Evolutionary conservation across 352 stramenopile species (phyloP), one percentile per base, ranked within the genome.

Genomic region (Globisporangium ultimum): DNA sequence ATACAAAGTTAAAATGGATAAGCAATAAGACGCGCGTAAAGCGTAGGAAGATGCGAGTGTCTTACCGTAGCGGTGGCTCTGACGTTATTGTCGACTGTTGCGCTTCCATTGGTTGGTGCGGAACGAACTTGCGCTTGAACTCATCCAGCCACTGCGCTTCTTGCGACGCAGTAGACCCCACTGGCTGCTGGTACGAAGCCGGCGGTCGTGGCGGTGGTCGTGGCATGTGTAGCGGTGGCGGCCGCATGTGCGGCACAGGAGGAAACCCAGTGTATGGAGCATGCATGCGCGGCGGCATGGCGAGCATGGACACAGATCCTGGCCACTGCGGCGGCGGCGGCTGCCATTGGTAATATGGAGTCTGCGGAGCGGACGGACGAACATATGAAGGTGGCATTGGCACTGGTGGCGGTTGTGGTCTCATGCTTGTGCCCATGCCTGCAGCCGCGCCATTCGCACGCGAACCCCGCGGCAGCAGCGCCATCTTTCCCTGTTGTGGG

Each of bases 111-210:
- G 28, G 28, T 5, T 58, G 9, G 11, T 20, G n/a, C 9, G 42
- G 20, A 17, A 60, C 20, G 36, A 60, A 52, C 22, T 48, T 36
- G 40, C 43, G 47, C 41, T 41, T 36, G 49, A 67, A 70, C 1
- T 12, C 21, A 18, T 56, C 32, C 20, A 70, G 15, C 63, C 63
- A 70, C 20, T 43, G 34, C 13, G 50, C 45, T 42, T 62, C 41
- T 45, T 8, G 7, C 13, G 40, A n/a, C 40, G 40, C 40, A 45
- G 40, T 10, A 45, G 40, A 45, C 40, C 1, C 40, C 28, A 36
- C 28, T 36, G 28, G 28, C 12, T 48, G 24, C 28, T 38, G 47
- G 13, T 22, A 53, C 12, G 47, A 18, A 53, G 14, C 32, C 34
- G 49, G 60, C 2, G 43, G 58, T 32, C 14, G 34, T 53, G 54